These are phyloP conservation scores for Juglanconis juglandina DNA, from an alignment of 2,329 filamentous ascomycete species.

Conservation along the genomic window DNA sequence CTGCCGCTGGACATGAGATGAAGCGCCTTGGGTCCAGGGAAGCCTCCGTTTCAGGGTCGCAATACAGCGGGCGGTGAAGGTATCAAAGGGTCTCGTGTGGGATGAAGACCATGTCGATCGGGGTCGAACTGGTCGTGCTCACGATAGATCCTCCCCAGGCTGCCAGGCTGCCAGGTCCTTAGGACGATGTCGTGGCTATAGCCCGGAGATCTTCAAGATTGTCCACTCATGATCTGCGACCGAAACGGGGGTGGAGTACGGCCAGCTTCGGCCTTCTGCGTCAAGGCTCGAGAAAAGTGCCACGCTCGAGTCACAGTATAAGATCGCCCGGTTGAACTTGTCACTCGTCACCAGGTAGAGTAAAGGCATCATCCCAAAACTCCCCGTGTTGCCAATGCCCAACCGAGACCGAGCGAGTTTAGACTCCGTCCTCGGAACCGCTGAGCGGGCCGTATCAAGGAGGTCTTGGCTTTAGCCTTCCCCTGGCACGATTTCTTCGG, in stretches of 20 bases:
- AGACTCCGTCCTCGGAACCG: neutral
- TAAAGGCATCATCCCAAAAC: neutral
- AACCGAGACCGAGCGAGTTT: neutral
- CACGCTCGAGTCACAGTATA: no score
- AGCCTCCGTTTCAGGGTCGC: neutral
- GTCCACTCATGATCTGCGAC: no score
- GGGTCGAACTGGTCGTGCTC: no score
- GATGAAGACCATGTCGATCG: no score
- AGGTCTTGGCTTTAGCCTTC: neutral
- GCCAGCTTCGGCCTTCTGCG: no score
- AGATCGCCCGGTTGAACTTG: neutral
- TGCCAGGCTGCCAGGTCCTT: no score
- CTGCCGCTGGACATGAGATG: neutral
- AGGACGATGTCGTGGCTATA: no score
- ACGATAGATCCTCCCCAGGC: no score
- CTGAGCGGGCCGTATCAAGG: neutral
- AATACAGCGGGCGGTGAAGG: neutral
- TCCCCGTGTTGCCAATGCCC: neutral
- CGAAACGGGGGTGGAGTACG: no score
- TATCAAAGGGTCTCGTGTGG: neutral
- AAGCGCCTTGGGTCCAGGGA: neutral
- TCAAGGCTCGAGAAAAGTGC: no score
- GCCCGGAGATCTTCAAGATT: no score
- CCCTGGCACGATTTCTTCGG: neutral
- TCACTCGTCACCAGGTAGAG: no score